Evolutionary conservation across 176 grass and related monocot genomes (phyloP).

Genomic region (Musa acuminata): DNA sequence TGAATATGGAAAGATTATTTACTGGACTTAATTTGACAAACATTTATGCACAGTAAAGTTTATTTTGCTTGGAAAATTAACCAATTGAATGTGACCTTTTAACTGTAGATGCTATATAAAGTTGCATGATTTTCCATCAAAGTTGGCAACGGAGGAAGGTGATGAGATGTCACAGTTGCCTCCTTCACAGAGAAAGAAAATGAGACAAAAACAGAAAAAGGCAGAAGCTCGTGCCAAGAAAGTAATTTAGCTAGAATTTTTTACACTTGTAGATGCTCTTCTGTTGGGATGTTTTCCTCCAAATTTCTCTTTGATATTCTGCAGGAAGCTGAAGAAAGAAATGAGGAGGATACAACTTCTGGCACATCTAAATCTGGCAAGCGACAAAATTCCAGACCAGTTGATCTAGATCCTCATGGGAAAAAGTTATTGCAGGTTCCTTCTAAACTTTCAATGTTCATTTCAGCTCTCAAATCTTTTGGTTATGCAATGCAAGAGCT

Average conservation of each 20-base stretch:
- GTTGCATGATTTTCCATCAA: conserved; percentile 84
- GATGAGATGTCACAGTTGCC: conserved; percentile 88
- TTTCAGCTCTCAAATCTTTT: neutral
- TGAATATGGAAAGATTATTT: neutral
- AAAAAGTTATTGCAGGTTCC: conserved; percentile 82
- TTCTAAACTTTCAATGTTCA: conserved; percentile 5
- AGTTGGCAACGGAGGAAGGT: conserved; percentile 56
- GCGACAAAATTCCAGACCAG: conserved; percentile 56
- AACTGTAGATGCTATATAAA: conserved; percentile 87
- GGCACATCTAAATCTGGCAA: conserved; percentile 76
- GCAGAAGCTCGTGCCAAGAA: conserved; percentile 96
- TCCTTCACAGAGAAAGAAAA: conserved; percentile 91
- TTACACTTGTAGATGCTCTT: neutral
- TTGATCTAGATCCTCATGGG: conserved; percentile 90
- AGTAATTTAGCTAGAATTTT: conserved; percentile 34
- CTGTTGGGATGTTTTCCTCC: conserved; percentile 10
- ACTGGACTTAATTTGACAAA: neutral
- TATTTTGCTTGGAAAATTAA: neutral
- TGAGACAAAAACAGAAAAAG: conserved; percentile 98
- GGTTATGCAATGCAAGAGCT: neutral
- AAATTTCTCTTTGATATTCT: conserved; percentile 16
- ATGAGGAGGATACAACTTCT: conserved; percentile 63
- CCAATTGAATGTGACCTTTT: neutral
- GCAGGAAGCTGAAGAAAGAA: conserved; percentile 95
- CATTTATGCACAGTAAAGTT: neutral